phyloP scores from a whole-genome alignment of 106 monocot genomes.

The Triglochin maritima region DNA sequence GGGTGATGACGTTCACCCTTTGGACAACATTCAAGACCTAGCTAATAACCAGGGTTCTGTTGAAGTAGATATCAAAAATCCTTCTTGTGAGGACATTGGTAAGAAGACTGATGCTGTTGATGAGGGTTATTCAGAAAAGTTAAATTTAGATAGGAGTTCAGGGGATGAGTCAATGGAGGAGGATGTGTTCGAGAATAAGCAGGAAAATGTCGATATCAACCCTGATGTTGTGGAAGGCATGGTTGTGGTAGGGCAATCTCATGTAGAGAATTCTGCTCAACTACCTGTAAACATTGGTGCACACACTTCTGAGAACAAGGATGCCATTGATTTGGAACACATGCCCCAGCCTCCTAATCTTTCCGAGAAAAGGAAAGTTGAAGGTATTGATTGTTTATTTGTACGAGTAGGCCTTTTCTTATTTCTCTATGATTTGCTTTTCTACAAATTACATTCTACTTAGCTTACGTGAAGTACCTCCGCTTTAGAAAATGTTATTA shows the following conservation, averaged over 20 bases:
- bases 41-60: conserved; percentile 36
- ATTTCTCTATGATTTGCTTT: neutral
- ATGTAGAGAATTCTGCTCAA: conserved; percentile 15
- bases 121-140: conserved; percentile 41
- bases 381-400: conserved; percentile 36
- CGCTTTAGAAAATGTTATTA: too few species aligned
- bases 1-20: conserved; percentile 31
- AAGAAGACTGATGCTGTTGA: conserved; percentile 30
- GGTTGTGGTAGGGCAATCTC: conserved; percentile 19
- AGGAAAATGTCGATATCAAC: conserved; percentile 27
- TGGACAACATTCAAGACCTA: conserved; percentile 32
- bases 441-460: too few species aligned
- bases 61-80: conserved; percentile 35
- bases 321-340: conserved; percentile 22
- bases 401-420: neutral
- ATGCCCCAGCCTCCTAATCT: conserved; percentile 14
- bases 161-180: conserved; percentile 79
- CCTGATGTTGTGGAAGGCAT: conserved; percentile 15
- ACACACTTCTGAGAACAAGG: conserved; percentile 21
- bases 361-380: conserved; percentile 70
- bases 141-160: conserved; percentile 81
- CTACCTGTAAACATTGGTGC: conserved; percentile 13
- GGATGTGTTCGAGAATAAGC: conserved; percentile 53
- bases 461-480: too few species aligned
- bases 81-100: conserved; percentile 19